These are phyloP conservation scores for Lentinula raphanica DNA, from an alignment of 768 basidiomycete genomes.

Conservation along the genomic window DNA sequence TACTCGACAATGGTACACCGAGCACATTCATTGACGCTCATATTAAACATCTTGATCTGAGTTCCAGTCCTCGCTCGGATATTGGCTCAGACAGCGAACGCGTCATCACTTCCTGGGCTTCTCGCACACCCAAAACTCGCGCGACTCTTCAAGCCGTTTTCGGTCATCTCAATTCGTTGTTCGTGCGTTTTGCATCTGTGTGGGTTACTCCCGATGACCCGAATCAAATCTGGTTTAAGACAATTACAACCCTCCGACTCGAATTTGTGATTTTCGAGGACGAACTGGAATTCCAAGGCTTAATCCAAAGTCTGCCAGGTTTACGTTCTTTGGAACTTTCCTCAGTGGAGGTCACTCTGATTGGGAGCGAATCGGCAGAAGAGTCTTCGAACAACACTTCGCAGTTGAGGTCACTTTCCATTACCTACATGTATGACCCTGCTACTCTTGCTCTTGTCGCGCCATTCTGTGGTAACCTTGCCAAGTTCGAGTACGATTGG, in stretches of 20 bases:
- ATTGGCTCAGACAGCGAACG: slow-evolving; percentile 3
- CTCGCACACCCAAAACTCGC: background rate
- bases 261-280: slow-evolving; percentile 1
- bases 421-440: background rate
- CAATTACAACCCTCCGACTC: slow-evolving; percentile 1
- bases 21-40: background rate
- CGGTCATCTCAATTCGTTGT: background rate
- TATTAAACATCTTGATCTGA: background rate
- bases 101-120: slow-evolving; percentile 2
- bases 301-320: background rate
- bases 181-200: background rate
- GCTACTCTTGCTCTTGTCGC: background rate
- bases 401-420: background rate
- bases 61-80: background rate
- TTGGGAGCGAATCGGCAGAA: background rate
- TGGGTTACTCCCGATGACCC: slow-evolving; percentile 1
- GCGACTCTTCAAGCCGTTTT: background rate
- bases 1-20: slow-evolving; percentile 1
- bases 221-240: background rate
- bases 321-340: background rate
- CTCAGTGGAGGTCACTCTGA: background rate
- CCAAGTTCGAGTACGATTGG: slow-evolving; percentile 5
- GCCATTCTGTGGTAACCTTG: background rate
- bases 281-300: background rate
- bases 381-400: background rate